Evolutionary conservation across 2,329 filamentous ascomycete species (phyloP).

Genomic region (Corynespora cassiicola): DNA sequence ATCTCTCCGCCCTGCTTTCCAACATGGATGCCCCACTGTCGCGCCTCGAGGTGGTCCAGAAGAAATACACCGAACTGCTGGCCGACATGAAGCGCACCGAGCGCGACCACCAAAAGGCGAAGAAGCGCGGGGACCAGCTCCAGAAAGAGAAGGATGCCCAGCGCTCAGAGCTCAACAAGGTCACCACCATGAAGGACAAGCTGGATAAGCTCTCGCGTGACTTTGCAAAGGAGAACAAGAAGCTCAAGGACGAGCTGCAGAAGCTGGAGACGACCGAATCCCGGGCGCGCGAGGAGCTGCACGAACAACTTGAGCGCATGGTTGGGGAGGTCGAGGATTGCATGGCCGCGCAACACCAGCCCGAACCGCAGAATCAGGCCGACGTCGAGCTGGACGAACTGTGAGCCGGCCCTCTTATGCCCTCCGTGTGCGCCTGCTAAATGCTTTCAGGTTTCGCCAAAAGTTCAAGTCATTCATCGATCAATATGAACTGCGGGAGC

Average conservation of each 20-base stretch:
- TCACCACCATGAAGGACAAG: constrained; percentile 90
- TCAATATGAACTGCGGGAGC: constrained; percentile 92
- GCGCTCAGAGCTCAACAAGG: constrained; percentile 87
- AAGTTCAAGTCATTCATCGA: constrained; percentile 96
- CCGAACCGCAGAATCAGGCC: constrained; percentile 74
- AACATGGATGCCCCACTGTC: constrained; percentile 91
- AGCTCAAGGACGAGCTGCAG: constrained; percentile 92
- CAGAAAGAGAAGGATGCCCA: constrained; percentile 97
- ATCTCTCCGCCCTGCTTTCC: constrained; percentile 81
- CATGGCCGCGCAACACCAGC: constrained; percentile 84
- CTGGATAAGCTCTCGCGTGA: constrained; percentile 95
- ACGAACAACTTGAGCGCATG: constrained; percentile 81
- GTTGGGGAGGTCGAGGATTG: constrained; percentile 86
- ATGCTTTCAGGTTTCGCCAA: constrained; percentile 60
- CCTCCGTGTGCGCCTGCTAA: constrained; percentile 1
- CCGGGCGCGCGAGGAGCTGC: constrained; percentile 80
- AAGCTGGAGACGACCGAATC: constrained; percentile 87
- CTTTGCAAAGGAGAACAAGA: constrained; percentile 96
- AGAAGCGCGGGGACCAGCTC: constrained; percentile 90
- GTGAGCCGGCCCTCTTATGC: constrained; percentile 58
- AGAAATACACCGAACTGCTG: constrained; percentile 88
- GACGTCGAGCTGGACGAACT: constrained; percentile 90
- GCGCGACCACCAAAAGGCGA: constrained; percentile 92
- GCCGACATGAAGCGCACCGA: constrained; percentile 96
- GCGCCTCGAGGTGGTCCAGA: constrained; percentile 88